phyloP scores from a whole-genome alignment of 2,329 filamentous ascomycete species.

The Graphilbum fragrans region DNA sequence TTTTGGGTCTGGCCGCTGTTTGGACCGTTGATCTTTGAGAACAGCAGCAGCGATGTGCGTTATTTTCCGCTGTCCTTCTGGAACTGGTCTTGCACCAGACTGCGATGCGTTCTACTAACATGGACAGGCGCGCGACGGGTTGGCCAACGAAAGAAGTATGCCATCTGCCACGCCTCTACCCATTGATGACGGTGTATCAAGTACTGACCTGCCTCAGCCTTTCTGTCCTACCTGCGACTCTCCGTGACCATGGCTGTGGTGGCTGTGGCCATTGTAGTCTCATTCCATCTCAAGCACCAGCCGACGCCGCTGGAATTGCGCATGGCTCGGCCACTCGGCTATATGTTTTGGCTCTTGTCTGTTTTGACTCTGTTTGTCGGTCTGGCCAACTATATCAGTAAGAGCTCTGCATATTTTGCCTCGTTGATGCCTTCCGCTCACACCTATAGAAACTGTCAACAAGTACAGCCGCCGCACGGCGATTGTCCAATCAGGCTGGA shows the following conservation, averaged over 20 bases:
- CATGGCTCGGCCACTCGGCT: conserved; percentile 72
- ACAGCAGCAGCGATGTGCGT: conserved; percentile 57
- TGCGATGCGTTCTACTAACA: conserved; percentile 12
- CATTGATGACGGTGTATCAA: not conserved
- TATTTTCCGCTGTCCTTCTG: not conserved
- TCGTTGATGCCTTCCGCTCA: too few relatives aligned
- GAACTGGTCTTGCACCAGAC: not conserved
- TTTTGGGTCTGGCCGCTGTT: conserved; percentile 53
- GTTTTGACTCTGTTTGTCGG: conserved; percentile 67
- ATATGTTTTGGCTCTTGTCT: conserved; percentile 77
- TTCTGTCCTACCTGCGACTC: conserved; percentile 83
- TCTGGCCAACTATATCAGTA: conserved; percentile 75
- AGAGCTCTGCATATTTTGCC: conserved; percentile 11
- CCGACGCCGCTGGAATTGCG: conserved; percentile 60
- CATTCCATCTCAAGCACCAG: conserved; percentile 74
- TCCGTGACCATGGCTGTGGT: conserved; percentile 87
- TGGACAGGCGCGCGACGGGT: conserved; percentile 54
- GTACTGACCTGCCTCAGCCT: conserved; percentile 31
- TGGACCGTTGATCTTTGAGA: conserved; percentile 60
- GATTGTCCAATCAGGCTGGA: conserved; percentile 87
- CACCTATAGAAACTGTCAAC: conserved; percentile 48
- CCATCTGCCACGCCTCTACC: not conserved
- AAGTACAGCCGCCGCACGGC: conserved; percentile 70
- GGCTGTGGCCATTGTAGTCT: conserved; percentile 78
- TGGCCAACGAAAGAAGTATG: conserved; percentile 63